Evolutionary conservation across 176 grass and related monocot genomes (phyloP).

Genomic region (Poa annua): DNA sequence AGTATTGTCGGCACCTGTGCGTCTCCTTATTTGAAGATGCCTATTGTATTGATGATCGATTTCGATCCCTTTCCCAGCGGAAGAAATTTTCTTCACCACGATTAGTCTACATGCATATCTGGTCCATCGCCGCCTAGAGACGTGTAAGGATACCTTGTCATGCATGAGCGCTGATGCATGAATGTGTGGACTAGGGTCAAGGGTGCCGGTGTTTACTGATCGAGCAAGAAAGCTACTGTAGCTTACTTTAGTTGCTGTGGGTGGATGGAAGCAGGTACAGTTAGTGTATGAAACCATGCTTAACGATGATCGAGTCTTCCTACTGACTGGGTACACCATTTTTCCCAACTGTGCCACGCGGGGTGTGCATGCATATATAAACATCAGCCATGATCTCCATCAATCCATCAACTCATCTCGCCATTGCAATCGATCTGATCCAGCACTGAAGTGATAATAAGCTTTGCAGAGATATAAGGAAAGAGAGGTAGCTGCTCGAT

Average conservation of each 20-base stretch:
- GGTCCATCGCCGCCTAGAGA: too few relatives aligned
- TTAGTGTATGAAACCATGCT: neutral
- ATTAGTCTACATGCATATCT: too few relatives aligned
- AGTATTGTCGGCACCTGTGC: too few relatives aligned
- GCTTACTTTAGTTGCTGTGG: slow-evolving; percentile 1
- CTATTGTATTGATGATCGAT: too few relatives aligned
- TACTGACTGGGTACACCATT: slow-evolving; percentile 7
- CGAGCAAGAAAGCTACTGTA: neutral
- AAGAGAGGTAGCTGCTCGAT: too few relatives aligned
- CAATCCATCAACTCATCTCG: neutral
- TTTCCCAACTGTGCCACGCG: slow-evolving; percentile 11
- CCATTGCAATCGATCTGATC: neutral
- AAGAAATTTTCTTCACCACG: too few relatives aligned
- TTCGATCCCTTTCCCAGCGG: too few relatives aligned
- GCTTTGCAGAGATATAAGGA: neutral
- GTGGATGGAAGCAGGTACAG: slow-evolving; percentile 10
- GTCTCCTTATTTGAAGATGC: too few relatives aligned
- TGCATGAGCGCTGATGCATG: neutral
- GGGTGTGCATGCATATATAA: neutral
- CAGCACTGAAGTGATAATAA: neutral
- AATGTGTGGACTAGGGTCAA: neutral
- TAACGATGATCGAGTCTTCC: neutral
- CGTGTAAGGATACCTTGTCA: neutral
- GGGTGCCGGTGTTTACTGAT: neutral
- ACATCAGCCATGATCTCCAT: neutral